These are phyloP conservation scores for Drosera capensis DNA, from an alignment of 148 eudicot genomes.

Conservation along the genomic window DNA sequence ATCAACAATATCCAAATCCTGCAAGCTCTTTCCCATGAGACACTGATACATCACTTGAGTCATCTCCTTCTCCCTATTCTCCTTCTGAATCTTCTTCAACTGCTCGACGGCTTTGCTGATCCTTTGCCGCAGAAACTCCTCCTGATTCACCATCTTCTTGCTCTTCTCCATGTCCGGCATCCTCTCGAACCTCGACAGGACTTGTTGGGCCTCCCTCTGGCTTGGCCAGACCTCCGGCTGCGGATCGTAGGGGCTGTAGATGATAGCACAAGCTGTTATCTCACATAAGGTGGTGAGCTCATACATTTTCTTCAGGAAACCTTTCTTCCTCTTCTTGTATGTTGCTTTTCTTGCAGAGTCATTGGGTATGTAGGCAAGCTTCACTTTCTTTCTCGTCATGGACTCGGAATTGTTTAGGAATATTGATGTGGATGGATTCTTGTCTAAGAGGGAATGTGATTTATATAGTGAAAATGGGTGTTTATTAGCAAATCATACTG, in stretches of 20 bases:
- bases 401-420: too few species aligned
- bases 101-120: constrained; percentile 22
- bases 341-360: constrained; percentile 57
- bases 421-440: too few species aligned
- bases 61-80: constrained; percentile 26
- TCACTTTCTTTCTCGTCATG: constrained; percentile 65
- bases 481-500: too few species aligned
- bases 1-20: constrained; percentile 23
- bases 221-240: constrained; percentile 60
- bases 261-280: constrained; percentile 51
- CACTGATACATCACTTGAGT: constrained; percentile 32
- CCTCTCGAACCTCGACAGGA: constrained; percentile 21
- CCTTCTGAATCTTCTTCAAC: constrained; percentile 27
- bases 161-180: constrained; percentile 38
- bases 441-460: too few species aligned
- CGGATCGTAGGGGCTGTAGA: constrained; percentile 45
- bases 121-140: constrained; percentile 29
- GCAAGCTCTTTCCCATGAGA: constrained; percentile 29
- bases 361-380: constrained; percentile 41
- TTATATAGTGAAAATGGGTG: too few species aligned
- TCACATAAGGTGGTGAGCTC: constrained; percentile 61
- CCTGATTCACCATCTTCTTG: constrained; percentile 51
- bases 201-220: constrained; percentile 17
- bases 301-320: constrained; percentile 48
- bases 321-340: constrained; percentile 69